Base-by-base conservation (phyloP, 495 filamentous ascomycete genomes). In the Penicillium salamii region DNA sequence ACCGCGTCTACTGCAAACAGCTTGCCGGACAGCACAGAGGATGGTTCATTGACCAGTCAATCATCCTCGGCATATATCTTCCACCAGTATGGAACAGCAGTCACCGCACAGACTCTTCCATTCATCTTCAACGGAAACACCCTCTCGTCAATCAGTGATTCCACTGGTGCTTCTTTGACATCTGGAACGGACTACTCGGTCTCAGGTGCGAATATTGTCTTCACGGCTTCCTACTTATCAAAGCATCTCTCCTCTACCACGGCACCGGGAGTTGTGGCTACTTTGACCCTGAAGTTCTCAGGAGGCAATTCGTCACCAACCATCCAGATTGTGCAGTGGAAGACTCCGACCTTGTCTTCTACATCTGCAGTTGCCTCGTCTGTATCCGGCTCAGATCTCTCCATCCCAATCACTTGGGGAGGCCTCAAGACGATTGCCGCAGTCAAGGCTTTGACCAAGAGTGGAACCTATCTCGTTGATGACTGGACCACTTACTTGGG, bases 401-500 rank as follows among this genome's bases (percentile, higher is more conserved):
- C 45, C 3, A 76, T 82, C 49, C 79, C 80, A 0, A 61, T 84
- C 19, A 71, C 67, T 5, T 82, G 73, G 70, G 71, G 71, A 14
- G 80, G 80, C 0, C 46, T 80, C 4, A 46, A 65, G 2, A 61
- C 65, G 14, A 53, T 77, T 0, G 79, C 80, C 1, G 70, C 81
- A 12, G 72, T 83, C 0, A 78, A 80, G 61, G 79, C 78, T n/a
- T 26, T 77, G 3, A 69, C 64, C n/a, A 56, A 50, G 3, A 76
- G 76, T 50, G 76, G 78, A 1, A 63, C 53, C 15, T 78, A 72
- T 47, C 54, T 85, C 24, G 68, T 78, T 13, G 82, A 85, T 55
- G 69, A 74, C 26, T 86, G 79, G 79, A 85, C 81, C 0, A 50
- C 69, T 47, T 84, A 66, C 13, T 59, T 83, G 7, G 78, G 80